Percentiles rank a stretch among this genome's conserved stretches.
Evolutionary conservation across 2,329 filamentous ascomycete species (phyloP).

Genomic region (Sphaerulina populicola): DNA sequence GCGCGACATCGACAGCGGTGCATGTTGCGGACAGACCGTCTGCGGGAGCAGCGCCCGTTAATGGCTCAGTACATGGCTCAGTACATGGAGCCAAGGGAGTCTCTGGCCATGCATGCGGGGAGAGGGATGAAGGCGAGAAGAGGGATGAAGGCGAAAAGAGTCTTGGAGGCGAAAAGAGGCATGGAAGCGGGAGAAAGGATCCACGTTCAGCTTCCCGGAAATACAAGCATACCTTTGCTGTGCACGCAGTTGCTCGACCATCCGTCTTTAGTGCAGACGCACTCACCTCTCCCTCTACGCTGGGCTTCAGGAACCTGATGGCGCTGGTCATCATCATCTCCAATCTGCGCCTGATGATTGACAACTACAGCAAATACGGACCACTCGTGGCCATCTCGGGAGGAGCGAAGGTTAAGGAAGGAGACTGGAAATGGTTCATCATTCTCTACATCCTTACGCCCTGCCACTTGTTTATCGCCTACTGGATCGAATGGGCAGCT

Average conservation of each 20-base stretch:
- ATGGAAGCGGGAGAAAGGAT: not conserved
- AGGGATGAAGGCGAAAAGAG: too few species aligned
- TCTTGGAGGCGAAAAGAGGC: too few species aligned
- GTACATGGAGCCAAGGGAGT: not conserved
- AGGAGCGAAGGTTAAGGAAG: slow-evolving; percentile 34
- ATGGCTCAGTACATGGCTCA: slow-evolving; percentile 5
- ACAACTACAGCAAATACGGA: slow-evolving; percentile 96
- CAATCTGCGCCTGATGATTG: slow-evolving; percentile 87
- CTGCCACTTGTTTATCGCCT: slow-evolving; percentile 81
- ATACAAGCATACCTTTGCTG: slow-evolving; percentile 85
- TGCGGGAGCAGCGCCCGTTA: not conserved
- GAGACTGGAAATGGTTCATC: slow-evolving; percentile 26
- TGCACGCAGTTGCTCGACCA: slow-evolving; percentile 62
- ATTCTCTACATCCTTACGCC: slow-evolving; percentile 80
- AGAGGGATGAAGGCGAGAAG: not conserved
- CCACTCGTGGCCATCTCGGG: slow-evolving; percentile 82
- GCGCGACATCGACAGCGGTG: slow-evolving; percentile 3
- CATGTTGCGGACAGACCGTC: not conserved
- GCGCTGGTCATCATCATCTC: slow-evolving; percentile 86
- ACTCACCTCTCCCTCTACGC: slow-evolving; percentile 65
- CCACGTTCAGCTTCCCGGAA: slow-evolving; percentile 43
- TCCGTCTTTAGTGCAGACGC: slow-evolving; percentile 85
- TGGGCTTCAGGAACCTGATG: slow-evolving; percentile 94
- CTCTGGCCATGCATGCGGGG: not conserved
- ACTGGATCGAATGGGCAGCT: slow-evolving; percentile 77